These are phyloP conservation scores for Neurospora hispaniola DNA, from an alignment of 495 filamentous ascomycete species.

Conservation along the genomic window DNA sequence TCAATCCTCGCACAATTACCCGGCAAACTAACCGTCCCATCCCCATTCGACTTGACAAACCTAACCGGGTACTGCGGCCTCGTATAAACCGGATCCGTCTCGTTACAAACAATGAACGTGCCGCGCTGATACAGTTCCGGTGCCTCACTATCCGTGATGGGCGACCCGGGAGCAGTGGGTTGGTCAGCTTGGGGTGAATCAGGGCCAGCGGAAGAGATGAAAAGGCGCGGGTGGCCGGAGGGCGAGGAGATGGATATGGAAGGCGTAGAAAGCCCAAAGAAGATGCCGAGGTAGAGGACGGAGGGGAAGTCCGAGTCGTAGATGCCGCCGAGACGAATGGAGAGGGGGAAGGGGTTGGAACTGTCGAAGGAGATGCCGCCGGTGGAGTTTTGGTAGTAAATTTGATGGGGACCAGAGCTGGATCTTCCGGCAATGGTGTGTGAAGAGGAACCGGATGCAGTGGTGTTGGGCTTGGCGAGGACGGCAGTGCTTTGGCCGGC, in stretches of 20 bases:
- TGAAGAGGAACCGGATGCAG: neutral
- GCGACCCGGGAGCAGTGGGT: neutral
- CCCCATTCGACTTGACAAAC: neutral
- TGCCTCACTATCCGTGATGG: neutral
- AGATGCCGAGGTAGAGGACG: neutral
- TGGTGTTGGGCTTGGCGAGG: neutral
- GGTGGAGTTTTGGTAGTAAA: slow-evolving; percentile 4
- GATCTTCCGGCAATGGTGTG: neutral
- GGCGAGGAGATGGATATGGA: neutral
- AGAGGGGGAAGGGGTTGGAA: neutral
- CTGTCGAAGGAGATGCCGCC: neutral
- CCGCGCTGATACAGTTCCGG: neutral
- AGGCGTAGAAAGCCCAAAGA: neutral
- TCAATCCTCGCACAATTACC: neutral
- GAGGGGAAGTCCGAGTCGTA: neutral
- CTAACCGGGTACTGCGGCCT: neutral
- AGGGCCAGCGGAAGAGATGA: neutral
- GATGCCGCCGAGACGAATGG: neutral
- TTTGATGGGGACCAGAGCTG: neutral
- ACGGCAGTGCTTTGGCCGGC: slow-evolving; percentile 1
- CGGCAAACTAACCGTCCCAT: neutral
- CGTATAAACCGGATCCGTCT: neutral
- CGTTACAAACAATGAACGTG: neutral
- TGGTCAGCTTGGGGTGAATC: neutral
- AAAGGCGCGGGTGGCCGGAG: neutral